Evolutionary conservation across 1,284 basidiomycete genomes (phyloP).

Genomic region (Fistulina hepatica): DNA sequence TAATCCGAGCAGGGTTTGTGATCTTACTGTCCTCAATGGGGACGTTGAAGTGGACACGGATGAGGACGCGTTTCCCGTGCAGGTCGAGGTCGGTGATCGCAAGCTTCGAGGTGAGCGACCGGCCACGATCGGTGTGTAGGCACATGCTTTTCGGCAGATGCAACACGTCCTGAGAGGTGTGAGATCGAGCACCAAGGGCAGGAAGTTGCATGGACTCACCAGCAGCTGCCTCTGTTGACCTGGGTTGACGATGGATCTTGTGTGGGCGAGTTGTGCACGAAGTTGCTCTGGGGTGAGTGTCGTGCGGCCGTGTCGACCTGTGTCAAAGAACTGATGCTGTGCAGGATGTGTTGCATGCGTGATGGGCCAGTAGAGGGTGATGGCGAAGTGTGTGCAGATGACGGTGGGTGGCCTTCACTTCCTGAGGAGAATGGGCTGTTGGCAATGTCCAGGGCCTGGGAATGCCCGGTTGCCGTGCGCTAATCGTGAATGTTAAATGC

Average conservation of each 20-base stretch:
- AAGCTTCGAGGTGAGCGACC: constrained; percentile 95
- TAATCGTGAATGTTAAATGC: too few species aligned
- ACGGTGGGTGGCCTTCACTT: too few species aligned
- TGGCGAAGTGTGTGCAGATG: too few species aligned
- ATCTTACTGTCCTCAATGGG: constrained; percentile 84
- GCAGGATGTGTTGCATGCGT: too few species aligned
- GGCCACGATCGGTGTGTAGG: constrained; percentile 2
- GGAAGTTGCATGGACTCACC: constrained; percentile 34
- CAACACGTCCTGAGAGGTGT: constrained; percentile 56
- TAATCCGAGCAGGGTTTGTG: constrained; percentile 97
- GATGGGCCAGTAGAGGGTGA: too few species aligned
- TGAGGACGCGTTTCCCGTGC: constrained; percentile 85
- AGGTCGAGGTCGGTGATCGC: constrained; percentile 88
- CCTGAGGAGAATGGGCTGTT: too few species aligned
- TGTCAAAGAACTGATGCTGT: too few species aligned
- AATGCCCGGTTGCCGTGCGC: too few species aligned
- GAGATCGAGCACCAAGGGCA: constrained; percentile 1
- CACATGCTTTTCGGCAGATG: constrained; percentile 60
- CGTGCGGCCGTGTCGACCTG: too few species aligned
- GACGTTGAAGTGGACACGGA: constrained; percentile 98
- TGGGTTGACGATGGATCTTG: constrained; percentile 42
- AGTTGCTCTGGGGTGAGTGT: too few species aligned
- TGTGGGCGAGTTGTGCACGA: too few species aligned
- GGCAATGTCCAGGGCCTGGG: too few species aligned
- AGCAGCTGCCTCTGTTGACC: constrained; percentile 62